Conservation (phyloP, 73 alveolate genomes). For the Stentor coeruleus region DNA sequence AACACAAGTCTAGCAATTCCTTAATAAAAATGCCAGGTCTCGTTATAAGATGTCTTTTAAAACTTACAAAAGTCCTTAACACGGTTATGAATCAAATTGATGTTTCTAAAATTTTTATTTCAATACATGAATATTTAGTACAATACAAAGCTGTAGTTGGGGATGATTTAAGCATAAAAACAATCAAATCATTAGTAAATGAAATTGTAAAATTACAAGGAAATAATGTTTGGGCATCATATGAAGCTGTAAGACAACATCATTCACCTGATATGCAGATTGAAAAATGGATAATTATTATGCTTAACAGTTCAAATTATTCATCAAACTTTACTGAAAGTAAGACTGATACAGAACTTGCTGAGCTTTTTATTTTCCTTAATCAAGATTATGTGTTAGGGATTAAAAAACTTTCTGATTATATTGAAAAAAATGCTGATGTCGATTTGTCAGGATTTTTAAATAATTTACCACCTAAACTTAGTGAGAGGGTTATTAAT, state of each 20-base stretch:
- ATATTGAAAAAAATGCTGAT: not conserved
- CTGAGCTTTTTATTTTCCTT: not conserved
- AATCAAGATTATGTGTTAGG: not conserved
- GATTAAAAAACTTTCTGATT: not conserved
- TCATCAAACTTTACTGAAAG: not conserved
- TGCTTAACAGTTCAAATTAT: slow-evolving; percentile 25
- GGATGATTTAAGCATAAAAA: slow-evolving; percentile 61
- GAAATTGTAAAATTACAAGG: slow-evolving; percentile 54
- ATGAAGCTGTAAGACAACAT: slow-evolving; percentile 45
- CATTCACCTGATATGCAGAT: slow-evolving; percentile 45
- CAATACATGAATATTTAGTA: slow-evolving; percentile 56
- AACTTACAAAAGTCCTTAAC: slow-evolving; percentile 43
- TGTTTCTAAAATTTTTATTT: slow-evolving; percentile 40
- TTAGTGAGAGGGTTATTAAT: not conserved
- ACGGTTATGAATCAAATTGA: slow-evolving; percentile 45
- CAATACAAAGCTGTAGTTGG: slow-evolving; percentile 24
- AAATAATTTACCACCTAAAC: not conserved
- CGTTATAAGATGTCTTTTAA: slow-evolving; percentile 56
- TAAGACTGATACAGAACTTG: not conserved
- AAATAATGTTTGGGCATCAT: slow-evolving; percentile 52
- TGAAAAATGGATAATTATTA: slow-evolving; percentile 50
- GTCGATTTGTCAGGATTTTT: not conserved
- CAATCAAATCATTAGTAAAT: slow-evolving; percentile 55
- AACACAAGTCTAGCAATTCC: slow-evolving; percentile 35
- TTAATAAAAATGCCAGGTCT: slow-evolving; percentile 51